These are phyloP conservation scores for Lachancea kluyveri DNA, from an alignment of 805 yeast species.

Conservation along the genomic window DNA sequence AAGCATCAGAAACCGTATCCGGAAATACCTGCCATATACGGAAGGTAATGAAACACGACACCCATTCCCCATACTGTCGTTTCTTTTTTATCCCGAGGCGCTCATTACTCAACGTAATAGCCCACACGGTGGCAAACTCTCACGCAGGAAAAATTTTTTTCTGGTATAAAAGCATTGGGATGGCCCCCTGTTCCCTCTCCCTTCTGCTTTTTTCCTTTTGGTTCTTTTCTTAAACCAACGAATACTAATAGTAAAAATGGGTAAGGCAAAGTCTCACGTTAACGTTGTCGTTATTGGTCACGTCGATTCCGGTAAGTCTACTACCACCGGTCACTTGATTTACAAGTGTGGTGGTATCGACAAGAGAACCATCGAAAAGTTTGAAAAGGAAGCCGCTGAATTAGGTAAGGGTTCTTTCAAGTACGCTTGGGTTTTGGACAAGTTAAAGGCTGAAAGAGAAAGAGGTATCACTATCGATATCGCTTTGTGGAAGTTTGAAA, in stretches of 20 bases:
- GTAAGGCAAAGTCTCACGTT: conserved; percentile 96
- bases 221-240: conserved; percentile 4
- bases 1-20: too few species aligned
- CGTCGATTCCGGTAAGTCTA: conserved; percentile 99
- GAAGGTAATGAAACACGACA: too few species aligned
- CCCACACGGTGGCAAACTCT: not conserved
- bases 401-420: conserved; percentile 96
- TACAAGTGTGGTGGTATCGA: conserved; percentile 99
- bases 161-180: conserved; percentile 2
- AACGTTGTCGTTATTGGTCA: conserved; percentile 99
- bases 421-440: conserved; percentile 97
- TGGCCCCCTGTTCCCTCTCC: not conserved
- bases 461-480: conserved; percentile 96
- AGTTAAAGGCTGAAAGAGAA: conserved; percentile 92
- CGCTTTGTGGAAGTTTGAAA: conserved; percentile 89
- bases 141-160: conserved; percentile 1
- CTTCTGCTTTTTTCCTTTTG: conserved; percentile 1
- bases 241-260: conserved; percentile 39
- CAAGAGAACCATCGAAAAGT: conserved; percentile 97
- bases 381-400: conserved; percentile 97
- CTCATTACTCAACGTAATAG: too few species aligned
- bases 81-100: conserved; percentile 1
- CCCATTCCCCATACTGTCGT: too few species aligned
- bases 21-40: too few species aligned
- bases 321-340: conserved; percentile 99